Conservation (phyloP, 1,284 basidiomycete species). For the Malassezia globosa region DNA sequence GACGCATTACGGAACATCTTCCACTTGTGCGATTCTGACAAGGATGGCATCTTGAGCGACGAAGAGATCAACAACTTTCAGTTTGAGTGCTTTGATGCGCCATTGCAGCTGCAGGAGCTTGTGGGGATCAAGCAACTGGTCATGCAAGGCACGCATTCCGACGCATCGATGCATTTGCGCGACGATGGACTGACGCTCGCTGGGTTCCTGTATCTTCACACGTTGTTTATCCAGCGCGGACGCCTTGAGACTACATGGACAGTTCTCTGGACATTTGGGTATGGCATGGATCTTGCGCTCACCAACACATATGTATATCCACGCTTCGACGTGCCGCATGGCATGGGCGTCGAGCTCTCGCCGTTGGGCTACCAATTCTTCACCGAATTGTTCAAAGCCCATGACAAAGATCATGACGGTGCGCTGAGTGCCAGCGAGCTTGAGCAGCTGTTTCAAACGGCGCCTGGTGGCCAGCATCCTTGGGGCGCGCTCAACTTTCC, state of each 20-base stretch:
- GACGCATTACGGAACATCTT: conserved; percentile 85
- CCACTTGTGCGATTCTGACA: conserved; percentile 85
- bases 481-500: conserved; percentile 40
- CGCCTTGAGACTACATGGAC: conserved; percentile 97
- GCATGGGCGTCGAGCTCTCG: conserved; percentile 88
- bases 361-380: conserved; percentile 91
- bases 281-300: conserved; percentile 81
- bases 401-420: conserved; percentile 95
- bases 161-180: conserved; percentile 34
- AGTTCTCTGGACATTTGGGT: conserved; percentile 84
- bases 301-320: conserved; percentile 28
- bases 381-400: conserved; percentile 90
- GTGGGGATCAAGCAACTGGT: conserved; percentile 53
- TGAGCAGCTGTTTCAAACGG: conserved; percentile 78
- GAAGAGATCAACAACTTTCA: conserved; percentile 93
- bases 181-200: conserved; percentile 69
- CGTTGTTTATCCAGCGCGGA: conserved; percentile 91
- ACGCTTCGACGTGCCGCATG: conserved; percentile 79
- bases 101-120: conserved; percentile 79
- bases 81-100: conserved; percentile 86
- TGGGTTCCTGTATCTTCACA: conserved; percentile 89
- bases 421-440: conserved; percentile 76
- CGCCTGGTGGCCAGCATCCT: conserved; percentile 55
- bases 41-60: conserved; percentile 81
- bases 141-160: conserved; percentile 21